Percentiles rank a stretch among this genome's conserved stretches.
Conservation (phyloP, 2,329 filamentous ascomycete genomes). For the Myriosclerotinia curreyana region DNA sequence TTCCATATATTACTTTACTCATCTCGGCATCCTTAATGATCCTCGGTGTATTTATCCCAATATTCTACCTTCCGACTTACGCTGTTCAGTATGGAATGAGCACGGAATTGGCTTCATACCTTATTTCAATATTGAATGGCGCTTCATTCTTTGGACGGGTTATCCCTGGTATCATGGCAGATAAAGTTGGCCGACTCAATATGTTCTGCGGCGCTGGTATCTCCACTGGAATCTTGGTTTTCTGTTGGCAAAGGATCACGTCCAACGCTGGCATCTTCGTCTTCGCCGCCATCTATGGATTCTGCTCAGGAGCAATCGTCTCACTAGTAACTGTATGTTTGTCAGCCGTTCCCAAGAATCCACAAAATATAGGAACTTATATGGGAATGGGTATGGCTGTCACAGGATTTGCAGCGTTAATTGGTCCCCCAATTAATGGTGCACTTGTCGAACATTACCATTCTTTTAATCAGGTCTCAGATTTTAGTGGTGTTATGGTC, state of each 20-base stretch:
- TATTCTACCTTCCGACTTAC: slow-evolving; percentile 45
- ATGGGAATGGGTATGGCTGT: slow-evolving; percentile 63
- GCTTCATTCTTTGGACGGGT: slow-evolving; percentile 21
- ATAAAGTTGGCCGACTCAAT: slow-evolving; percentile 39
- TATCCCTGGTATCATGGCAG: slow-evolving; percentile 19
- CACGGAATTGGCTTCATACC: slow-evolving; percentile 46
- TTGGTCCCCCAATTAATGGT: slow-evolving; percentile 65
- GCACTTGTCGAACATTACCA: slow-evolving; percentile 53
- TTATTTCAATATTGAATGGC: slow-evolving; percentile 49
- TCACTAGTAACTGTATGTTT: slow-evolving; percentile 31
- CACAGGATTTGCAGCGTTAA: slow-evolving; percentile 60
- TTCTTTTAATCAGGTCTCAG: slow-evolving; percentile 40
- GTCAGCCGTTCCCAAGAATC: slow-evolving; percentile 51
- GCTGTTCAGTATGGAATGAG: slow-evolving; percentile 48
- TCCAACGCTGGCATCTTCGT: slow-evolving; percentile 17
- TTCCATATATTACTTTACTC: slow-evolving; percentile 9
- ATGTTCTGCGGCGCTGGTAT: slow-evolving; percentile 12
- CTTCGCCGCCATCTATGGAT: slow-evolving; percentile 23
- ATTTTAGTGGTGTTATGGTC: slow-evolving; percentile 34
- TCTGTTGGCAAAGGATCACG: slow-evolving; percentile 22
- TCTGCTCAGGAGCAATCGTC: slow-evolving; percentile 37
- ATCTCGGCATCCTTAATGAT: slow-evolving; percentile 39
- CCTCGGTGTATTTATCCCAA: slow-evolving; percentile 51
- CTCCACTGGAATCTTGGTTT: slow-evolving; percentile 17
- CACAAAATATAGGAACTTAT: slow-evolving; percentile 67